Percentiles rank a stretch among this genome's conserved stretches.
Conservation (phyloP, 208 protist genomes). For the Acanthamoeba royreba region DNA sequence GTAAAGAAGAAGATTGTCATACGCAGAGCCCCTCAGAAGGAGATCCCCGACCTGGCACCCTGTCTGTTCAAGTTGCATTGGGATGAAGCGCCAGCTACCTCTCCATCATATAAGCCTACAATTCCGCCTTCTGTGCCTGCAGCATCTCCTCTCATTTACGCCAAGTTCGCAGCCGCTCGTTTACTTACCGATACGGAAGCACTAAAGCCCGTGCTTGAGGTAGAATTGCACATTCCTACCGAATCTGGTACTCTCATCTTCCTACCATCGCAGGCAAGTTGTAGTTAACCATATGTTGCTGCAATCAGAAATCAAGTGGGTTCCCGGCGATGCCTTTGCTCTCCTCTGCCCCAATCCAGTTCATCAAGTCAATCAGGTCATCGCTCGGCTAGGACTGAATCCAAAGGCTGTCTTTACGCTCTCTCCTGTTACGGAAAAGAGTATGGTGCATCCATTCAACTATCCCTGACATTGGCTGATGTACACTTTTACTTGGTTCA, state of each 20-base stretch:
- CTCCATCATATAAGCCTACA: background rate
- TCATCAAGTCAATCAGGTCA: background rate
- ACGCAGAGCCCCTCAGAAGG: background rate
- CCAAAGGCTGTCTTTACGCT: background rate
- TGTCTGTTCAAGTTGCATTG: background rate
- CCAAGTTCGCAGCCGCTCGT: background rate
- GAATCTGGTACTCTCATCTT: background rate
- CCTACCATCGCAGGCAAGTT: background rate
- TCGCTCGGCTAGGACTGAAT: background rate
- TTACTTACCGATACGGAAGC: background rate
- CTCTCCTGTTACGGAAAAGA: background rate
- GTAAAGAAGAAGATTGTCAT: conserved; percentile 27
- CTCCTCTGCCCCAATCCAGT: background rate
- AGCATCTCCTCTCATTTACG: background rate
- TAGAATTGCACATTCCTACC: background rate
- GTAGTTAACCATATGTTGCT: background rate
- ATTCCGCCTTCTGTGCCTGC: background rate
- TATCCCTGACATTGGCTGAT: background rate
- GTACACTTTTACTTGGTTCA: background rate
- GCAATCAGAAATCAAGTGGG: background rate
- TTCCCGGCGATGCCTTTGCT: background rate
- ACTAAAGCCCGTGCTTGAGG: background rate
- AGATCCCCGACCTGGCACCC: background rate
- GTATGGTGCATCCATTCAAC: background rate
- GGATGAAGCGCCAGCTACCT: background rate